A percentile compares a stretch with the other conserved stretches of the same genome.
phyloP scores from a whole-genome alignment of 2,329 filamentous ascomycete species.

The Trichoderma harzianum region DNA sequence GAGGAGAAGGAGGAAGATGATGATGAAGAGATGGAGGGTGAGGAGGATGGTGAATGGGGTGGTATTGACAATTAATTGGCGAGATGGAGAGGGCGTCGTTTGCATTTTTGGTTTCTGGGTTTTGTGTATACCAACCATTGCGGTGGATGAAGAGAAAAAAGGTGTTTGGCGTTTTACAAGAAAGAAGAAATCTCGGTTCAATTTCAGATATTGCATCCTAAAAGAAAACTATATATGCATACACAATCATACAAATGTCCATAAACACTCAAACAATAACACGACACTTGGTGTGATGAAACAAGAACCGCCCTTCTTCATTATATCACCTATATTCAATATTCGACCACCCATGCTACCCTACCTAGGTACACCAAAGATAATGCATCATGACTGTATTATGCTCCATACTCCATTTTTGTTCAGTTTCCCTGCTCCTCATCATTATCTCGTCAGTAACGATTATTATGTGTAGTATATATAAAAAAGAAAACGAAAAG shows the following conservation, averaged over 20 bases:
- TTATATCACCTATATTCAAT: neutral
- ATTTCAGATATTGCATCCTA: neutral
- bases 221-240: neutral
- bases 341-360: neutral
- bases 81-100: neutral
- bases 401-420: neutral
- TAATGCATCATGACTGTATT: neutral
- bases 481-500: neutral
- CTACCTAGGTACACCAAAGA: neutral
- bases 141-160: neutral
- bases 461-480: neutral
- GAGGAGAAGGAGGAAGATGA: slow-evolving; percentile 35
- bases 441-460: slow-evolving; percentile 5
- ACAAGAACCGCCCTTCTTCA: neutral
- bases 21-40: slow-evolving; percentile 40
- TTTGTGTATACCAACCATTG: neutral
- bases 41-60: slow-evolving; percentile 54
- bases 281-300: neutral
- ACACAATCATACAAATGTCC: neutral
- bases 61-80: slow-evolving; percentile 57
- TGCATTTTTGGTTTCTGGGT: neutral
- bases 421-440: neutral
- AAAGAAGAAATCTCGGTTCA: neutral
- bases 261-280: neutral
- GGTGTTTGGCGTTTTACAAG: slow-evolving; percentile 24